phyloP scores from a whole-genome alignment of 805 yeast genomes.

The Candida loeiensis region DNA sequence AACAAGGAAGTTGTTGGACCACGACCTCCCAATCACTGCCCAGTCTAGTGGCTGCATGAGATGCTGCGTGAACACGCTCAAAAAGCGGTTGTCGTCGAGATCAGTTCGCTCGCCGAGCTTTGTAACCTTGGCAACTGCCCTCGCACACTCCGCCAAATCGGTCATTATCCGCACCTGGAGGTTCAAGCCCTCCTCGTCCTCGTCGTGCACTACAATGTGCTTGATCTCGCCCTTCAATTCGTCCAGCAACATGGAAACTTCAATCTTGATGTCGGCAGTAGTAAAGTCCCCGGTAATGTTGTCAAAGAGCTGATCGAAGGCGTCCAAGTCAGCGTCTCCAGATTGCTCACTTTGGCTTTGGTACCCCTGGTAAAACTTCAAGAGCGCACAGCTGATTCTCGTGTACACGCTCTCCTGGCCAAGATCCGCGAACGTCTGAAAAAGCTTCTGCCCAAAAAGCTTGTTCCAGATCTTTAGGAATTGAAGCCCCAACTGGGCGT shows the following conservation, averaged over 20 bases:
- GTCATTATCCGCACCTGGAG: constrained; percentile 17
- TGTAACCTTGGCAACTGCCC: constrained; percentile 22
- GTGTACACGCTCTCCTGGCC: constrained; percentile 26
- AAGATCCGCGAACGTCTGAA: constrained; percentile 23
- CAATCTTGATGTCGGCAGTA: constrained; percentile 21
- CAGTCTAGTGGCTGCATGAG: constrained; percentile 20
- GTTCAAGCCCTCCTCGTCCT: constrained; percentile 10
- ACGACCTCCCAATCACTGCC: constrained; percentile 15
- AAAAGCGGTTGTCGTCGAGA: constrained; percentile 11
- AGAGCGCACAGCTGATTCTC: constrained; percentile 21
- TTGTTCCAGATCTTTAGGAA: constrained; percentile 28
- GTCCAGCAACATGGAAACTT: constrained; percentile 23
- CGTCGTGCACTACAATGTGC: constrained; percentile 13
- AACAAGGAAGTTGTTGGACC: constrained; percentile 21
- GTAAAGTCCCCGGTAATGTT: constrained; percentile 10
- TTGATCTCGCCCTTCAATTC: constrained; percentile 20
- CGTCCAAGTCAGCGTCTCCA: constrained; percentile 12
- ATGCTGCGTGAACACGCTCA: constrained; percentile 12
- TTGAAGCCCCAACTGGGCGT: constrained; percentile 14
- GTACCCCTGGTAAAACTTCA: constrained; percentile 20
- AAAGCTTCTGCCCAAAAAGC: constrained; percentile 18
- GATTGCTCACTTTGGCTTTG: no score
- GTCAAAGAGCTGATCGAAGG: constrained; percentile 9
- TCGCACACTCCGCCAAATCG: constrained; percentile 13
- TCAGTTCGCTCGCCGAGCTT: constrained; percentile 25